phyloP scores from a whole-genome alignment of 2,329 filamentous ascomycete genomes.

The Cladosporium sp. region DNA sequence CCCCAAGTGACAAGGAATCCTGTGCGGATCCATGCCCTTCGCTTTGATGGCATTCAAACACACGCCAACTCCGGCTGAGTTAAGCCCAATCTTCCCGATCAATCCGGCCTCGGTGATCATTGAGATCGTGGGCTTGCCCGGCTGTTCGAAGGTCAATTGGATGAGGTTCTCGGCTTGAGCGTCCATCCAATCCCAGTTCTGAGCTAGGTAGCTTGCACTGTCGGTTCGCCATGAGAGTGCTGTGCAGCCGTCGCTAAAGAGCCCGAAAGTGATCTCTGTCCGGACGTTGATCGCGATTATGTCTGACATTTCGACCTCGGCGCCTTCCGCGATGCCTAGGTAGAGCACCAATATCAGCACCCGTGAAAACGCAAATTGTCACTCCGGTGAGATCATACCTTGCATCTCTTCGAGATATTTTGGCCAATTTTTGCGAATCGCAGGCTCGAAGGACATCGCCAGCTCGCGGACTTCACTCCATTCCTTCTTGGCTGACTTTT shows the following conservation, averaged over 20 bases:
- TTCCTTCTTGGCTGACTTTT: constrained; percentile 48
- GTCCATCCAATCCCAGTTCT: constrained; percentile 65
- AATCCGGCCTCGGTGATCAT: constrained; percentile 64
- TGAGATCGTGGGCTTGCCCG: constrained; percentile 50
- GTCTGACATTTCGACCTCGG: constrained; percentile 49
- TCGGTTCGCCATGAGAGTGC: constrained; percentile 50
- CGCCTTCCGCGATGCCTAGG: constrained; percentile 57
- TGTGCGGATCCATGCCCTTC: constrained; percentile 53
- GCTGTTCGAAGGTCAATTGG: constrained; percentile 49
- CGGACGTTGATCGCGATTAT: constrained; percentile 61
- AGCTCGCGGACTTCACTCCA: constrained; percentile 51
- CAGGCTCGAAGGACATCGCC: constrained; percentile 51
- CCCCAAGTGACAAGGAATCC: constrained; percentile 63
- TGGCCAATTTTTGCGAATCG: constrained; percentile 48
- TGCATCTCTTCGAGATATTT: constrained; percentile 49
- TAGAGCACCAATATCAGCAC: background rate
- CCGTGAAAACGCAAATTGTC: too few relatives aligned
- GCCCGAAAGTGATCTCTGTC: constrained; percentile 60
- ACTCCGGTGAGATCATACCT: constrained; percentile 21
- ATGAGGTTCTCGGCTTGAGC: constrained; percentile 55
- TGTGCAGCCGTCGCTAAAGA: constrained; percentile 62
- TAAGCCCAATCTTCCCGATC: constrained; percentile 68
- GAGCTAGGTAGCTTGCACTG: constrained; percentile 47
- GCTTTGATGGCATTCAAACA: constrained; percentile 65
- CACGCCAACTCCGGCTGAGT: constrained; percentile 59